These are phyloP conservation scores for Pythium biforme DNA, from an alignment of 352 stramenopile species.

Conservation along the genomic window DNA sequence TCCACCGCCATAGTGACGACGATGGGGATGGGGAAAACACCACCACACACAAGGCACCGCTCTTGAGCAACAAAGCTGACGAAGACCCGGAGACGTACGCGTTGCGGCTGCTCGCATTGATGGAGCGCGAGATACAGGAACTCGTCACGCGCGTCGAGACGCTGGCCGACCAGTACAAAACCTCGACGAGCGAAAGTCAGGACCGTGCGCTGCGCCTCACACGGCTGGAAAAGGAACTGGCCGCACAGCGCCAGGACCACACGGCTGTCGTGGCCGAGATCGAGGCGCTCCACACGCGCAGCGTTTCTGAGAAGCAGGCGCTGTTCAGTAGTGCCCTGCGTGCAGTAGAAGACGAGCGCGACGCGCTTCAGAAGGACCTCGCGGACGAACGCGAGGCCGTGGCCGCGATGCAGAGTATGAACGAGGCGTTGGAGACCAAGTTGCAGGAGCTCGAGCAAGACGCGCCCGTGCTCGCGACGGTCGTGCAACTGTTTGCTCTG, in stretches of 20 bases:
- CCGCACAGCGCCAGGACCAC: constrained; percentile 36
- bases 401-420: constrained; percentile 18
- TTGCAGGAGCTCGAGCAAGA: constrained; percentile 43
- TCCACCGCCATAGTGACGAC: neutral
- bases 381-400: constrained; percentile 25
- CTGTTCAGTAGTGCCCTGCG: constrained; percentile 30
- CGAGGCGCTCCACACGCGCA: constrained; percentile 40
- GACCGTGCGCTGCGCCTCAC: constrained; percentile 27
- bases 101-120: neutral
- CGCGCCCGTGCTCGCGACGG: constrained; percentile 39
- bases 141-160: constrained; percentile 4
- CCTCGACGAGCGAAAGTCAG: constrained; percentile 13
- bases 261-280: constrained; percentile 39
- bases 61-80: neutral
- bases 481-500: constrained; percentile 61
- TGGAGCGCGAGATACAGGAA: constrained; percentile 16
- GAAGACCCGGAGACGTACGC: neutral
- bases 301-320: constrained; percentile 38
- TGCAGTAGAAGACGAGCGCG: constrained; percentile 45
- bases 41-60: neutral
- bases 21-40: neutral
- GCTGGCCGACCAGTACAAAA: constrained; percentile 25
- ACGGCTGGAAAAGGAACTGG: constrained; percentile 34
- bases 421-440: constrained; percentile 29
- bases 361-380: constrained; percentile 30